A percentile compares a stretch with the other conserved stretches of the same genome.
Evolutionary conservation across 192 early-diverging fungal species (phyloP).

Genomic region (Tieghemiomyces parasiticus): DNA sequence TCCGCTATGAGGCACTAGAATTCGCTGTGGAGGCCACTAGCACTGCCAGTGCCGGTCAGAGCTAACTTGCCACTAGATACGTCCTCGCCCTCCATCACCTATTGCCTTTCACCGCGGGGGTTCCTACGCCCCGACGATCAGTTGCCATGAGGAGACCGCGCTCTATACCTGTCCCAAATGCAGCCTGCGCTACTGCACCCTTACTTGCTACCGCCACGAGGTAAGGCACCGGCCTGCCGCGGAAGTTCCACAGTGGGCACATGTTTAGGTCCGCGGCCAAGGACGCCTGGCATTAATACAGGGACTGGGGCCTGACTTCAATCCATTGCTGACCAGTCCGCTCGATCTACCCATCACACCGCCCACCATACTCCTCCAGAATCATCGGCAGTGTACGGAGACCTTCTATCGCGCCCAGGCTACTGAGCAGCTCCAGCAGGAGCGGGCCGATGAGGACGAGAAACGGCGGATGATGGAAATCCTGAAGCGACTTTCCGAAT

Average conservation of each 20-base stretch:
- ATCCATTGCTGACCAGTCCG: neutral
- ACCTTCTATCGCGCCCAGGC: conserved; percentile 1
- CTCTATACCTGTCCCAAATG: conserved; percentile 7
- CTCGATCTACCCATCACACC: neutral
- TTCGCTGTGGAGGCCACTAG: too few species aligned
- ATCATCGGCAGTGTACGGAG: neutral
- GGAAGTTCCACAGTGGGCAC: too few species aligned
- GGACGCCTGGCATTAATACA: neutral
- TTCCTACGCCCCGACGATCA: too few species aligned
- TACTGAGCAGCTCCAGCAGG: neutral
- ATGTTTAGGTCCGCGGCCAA: neutral
- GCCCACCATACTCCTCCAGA: neutral
- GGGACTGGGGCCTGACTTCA: neutral
- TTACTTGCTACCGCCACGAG: neutral
- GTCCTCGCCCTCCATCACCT: too few species aligned
- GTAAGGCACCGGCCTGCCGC: too few species aligned
- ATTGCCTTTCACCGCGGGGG: too few species aligned
- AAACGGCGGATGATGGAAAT: conserved; percentile 1
- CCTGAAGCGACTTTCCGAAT: conserved; percentile 1
- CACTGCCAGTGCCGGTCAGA: too few species aligned
- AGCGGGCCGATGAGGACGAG: neutral
- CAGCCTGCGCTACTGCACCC: neutral
- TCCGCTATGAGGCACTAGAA: too few species aligned
- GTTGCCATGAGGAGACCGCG: conserved; percentile 4
- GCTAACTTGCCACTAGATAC: too few species aligned